Conservation (phyloP, 495 filamentous ascomycete genomes). For the Aspergillus wentii region DNA sequence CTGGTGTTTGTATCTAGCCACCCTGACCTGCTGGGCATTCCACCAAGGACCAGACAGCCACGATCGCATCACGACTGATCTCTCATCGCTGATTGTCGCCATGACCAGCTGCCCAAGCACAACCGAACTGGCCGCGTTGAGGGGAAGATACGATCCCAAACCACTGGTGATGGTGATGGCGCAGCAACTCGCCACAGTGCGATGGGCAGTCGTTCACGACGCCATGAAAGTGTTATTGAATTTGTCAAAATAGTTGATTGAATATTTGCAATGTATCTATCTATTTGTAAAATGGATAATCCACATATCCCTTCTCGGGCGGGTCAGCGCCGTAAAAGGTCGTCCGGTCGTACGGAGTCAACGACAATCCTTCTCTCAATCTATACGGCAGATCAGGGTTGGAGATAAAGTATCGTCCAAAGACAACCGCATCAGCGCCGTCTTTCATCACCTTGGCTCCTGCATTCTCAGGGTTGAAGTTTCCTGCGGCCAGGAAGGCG, state of each 20-base stretch:
- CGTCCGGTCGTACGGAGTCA: conserved; percentile 50
- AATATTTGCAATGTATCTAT: too few species aligned
- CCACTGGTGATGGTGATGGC: conserved; percentile 43
- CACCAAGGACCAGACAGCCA: conserved; percentile 24
- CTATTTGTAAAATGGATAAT: conserved; percentile 52
- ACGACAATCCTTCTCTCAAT: conserved; percentile 47
- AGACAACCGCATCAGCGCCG: conserved; percentile 39
- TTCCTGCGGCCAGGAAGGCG: conserved; percentile 25
- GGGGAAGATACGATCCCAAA: conserved; percentile 26
- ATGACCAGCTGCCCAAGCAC: conserved; percentile 29
- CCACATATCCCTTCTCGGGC: conserved; percentile 54
- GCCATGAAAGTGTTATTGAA: conserved; percentile 44
- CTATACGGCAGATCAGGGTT: conserved; percentile 64
- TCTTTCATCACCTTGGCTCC: conserved; percentile 15
- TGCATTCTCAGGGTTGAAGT: conserved; percentile 24
- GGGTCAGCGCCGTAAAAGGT: conserved; percentile 53
- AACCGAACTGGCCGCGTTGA: conserved; percentile 19
- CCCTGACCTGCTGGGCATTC: conserved; percentile 48
- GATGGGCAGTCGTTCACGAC: conserved; percentile 55
- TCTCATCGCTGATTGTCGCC: conserved; percentile 29
- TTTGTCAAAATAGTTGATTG: not conserved
- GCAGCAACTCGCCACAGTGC: conserved; percentile 44
- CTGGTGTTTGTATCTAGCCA: conserved; percentile 53
- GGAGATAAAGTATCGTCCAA: conserved; percentile 60
- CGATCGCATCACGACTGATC: conserved; percentile 14